Evolutionary conservation across 805 yeast genomes (phyloP).

Genomic region (Candida schatavii): DNA sequence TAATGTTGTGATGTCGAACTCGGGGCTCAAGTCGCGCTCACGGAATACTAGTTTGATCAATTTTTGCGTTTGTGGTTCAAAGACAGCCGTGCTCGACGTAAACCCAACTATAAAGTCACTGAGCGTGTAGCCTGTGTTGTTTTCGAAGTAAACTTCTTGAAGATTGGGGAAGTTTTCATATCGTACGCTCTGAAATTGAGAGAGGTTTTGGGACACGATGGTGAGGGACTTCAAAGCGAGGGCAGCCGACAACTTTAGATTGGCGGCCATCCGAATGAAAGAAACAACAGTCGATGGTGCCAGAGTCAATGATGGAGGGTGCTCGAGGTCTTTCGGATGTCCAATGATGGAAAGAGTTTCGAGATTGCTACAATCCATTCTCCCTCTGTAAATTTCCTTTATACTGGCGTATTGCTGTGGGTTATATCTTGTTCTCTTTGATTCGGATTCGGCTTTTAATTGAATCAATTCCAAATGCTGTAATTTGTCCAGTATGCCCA

Average conservation of each 20-base stretch:
- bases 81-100: slow-evolving; percentile 10
- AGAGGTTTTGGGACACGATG: slow-evolving; percentile 31
- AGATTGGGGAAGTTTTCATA: slow-evolving; percentile 16
- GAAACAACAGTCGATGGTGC: not conserved
- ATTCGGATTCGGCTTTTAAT: not conserved
- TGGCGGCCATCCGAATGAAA: not conserved
- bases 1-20: slow-evolving; percentile 27
- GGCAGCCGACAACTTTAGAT: not conserved
- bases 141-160: slow-evolving; percentile 28
- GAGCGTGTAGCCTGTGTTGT: slow-evolving; percentile 28
- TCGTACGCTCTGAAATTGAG: slow-evolving; percentile 6
- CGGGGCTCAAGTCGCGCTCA: slow-evolving; percentile 20
- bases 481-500: slow-evolving; percentile 23
- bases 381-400: not conserved
- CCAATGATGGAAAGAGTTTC: slow-evolving; percentile 1
- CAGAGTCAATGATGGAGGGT: not conserved
- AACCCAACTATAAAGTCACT: slow-evolving; percentile 14
- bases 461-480: slow-evolving; percentile 20
- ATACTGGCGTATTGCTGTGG: not conserved
- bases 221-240: slow-evolving; percentile 16
- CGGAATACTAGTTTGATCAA: slow-evolving; percentile 28
- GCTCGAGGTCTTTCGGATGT: not conserved
- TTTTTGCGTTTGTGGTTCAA: slow-evolving; percentile 9
- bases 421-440: not conserved
- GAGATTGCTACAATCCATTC: not conserved